Evolutionary conservation across 2,329 filamentous ascomycete genomes (phyloP).

Genomic region (Monosporascus sp.): DNA sequence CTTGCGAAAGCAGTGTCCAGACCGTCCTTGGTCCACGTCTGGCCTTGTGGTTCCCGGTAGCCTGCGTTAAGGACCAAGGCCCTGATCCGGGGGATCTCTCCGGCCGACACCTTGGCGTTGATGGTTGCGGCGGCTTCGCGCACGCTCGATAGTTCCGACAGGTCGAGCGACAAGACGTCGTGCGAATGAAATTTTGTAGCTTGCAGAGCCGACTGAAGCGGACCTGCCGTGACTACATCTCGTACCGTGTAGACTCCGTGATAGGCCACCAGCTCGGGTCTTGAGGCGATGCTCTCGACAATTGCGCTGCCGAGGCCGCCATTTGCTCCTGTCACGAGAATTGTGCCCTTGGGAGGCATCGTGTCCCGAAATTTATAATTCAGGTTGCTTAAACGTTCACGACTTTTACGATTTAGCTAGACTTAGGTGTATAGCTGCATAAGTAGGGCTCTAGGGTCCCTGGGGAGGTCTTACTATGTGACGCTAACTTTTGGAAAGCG

Average conservation of each 20-base stretch:
- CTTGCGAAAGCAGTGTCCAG: background rate
- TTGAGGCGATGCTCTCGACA: background rate
- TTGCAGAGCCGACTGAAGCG: background rate
- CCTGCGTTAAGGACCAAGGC: too few relatives aligned
- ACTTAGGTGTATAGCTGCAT: too few relatives aligned
- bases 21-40: background rate
- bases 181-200: background rate
- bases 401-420: too few relatives aligned
- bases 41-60: background rate
- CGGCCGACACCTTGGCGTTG: too few relatives aligned
- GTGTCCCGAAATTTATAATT: background rate
- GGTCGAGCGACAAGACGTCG: background rate
- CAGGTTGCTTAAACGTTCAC: too few relatives aligned
- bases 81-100: too few relatives aligned
- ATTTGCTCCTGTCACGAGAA: background rate
- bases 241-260: background rate
- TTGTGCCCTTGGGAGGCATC: background rate
- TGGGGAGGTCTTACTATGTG: too few relatives aligned
- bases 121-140: background rate
- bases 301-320: background rate
- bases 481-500: too few relatives aligned
- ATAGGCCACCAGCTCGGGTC: background rate
- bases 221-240: background rate
- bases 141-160: background rate
- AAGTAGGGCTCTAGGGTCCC: too few relatives aligned